phyloP scores from a whole-genome alignment of 495 filamentous ascomycete genomes.

The Astrothelium macrocarpum region DNA sequence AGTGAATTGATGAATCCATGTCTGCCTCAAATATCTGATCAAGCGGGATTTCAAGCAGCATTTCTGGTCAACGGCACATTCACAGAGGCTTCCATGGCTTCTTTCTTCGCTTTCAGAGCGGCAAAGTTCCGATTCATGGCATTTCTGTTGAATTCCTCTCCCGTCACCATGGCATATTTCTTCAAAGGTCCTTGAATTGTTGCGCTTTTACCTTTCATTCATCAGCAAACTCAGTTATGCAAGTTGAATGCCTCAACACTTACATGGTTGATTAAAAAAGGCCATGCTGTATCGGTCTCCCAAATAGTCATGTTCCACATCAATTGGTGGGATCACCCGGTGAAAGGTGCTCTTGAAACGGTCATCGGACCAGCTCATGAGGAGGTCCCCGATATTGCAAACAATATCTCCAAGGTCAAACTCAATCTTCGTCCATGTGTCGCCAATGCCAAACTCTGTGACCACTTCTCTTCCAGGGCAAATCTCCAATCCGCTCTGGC shows the following conservation, averaged over 20 bases:
- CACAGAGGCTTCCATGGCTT: neutral
- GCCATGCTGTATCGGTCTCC: conserved; percentile 54
- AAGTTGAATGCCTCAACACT: conserved; percentile 34
- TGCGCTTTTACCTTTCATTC: neutral
- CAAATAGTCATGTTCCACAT: conserved; percentile 42
- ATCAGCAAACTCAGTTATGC: neutral
- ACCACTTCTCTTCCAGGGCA: conserved; percentile 55
- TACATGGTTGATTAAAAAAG: conserved; percentile 57
- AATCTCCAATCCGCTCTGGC: conserved; percentile 54
- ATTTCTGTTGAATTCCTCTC: conserved; percentile 46
- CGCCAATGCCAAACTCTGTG: conserved; percentile 49
- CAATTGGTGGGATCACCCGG: conserved; percentile 48
- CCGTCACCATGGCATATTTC: conserved; percentile 53
- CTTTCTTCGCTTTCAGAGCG: conserved; percentile 34
- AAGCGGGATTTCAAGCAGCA: no score
- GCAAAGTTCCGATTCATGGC: conserved; percentile 52
- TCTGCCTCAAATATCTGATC: no score
- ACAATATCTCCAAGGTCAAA: conserved; percentile 49
- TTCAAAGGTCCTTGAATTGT: conserved; percentile 48
- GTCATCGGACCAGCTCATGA: conserved; percentile 63
- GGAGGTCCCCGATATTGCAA: conserved; percentile 58
- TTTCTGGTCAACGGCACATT: neutral
- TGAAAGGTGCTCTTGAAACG: conserved; percentile 59
- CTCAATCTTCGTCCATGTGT: conserved; percentile 54
- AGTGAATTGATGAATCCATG: no score